Conservation (phyloP, 805 yeast genomes). For the Lachancea quebecensis region DNA sequence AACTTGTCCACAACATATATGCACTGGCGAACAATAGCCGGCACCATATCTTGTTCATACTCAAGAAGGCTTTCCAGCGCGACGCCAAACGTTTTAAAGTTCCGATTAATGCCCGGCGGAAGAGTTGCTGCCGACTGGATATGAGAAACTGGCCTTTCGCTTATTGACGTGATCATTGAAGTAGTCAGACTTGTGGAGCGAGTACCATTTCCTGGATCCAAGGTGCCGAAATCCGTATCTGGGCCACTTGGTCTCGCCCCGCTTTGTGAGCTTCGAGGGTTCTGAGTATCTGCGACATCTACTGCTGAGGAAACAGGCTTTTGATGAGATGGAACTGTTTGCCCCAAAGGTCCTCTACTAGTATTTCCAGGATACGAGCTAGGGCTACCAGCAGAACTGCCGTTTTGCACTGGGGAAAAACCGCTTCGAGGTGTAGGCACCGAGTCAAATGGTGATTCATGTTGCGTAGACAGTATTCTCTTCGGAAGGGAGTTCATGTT, state of each 20-base stretch:
- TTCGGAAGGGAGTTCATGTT: constrained; percentile 28
- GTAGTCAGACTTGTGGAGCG: constrained; percentile 26
- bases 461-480: constrained; percentile 30
- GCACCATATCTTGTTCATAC: constrained; percentile 86
- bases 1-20: constrained; percentile 77
- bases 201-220: constrained; percentile 25
- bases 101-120: constrained; percentile 34
- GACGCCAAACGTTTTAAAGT: constrained; percentile 65
- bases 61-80: constrained; percentile 72
- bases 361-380: background rate
- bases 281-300: background rate
- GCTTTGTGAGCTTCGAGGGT: constrained; percentile 1
- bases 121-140: constrained; percentile 26
- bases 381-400: background rate
- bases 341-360: constrained; percentile 5
- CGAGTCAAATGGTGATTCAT: constrained; percentile 29
- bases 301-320: constrained; percentile 5
- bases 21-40: constrained; percentile 82
- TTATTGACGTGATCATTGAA: constrained; percentile 16
- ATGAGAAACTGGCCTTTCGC: constrained; percentile 29
- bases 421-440: constrained; percentile 4
- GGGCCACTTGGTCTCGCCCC: background rate
- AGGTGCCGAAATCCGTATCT: constrained; percentile 12
- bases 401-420: background rate
- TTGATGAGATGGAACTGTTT: constrained; percentile 9